Evolutionary conservation across 345 rosid species (phyloP).

Genomic region (Gossypium sturtianum): DNA sequence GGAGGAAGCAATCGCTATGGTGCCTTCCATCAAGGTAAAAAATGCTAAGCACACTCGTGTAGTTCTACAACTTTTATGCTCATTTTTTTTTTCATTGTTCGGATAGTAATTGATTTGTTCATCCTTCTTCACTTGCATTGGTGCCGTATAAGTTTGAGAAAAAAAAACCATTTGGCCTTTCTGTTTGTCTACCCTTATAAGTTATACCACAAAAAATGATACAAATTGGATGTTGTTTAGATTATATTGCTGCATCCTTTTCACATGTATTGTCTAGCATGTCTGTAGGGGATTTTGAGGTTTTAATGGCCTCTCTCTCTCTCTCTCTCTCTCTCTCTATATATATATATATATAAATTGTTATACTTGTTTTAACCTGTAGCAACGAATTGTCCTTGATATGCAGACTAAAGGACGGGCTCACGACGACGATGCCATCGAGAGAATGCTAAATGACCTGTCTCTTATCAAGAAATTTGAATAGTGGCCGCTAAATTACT

Average conservation of each 20-base stretch:
- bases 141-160: neutral
- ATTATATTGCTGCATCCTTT: neutral
- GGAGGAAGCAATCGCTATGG: conserved; percentile 98
- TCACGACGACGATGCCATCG: conserved; percentile 77
- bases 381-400: conserved; percentile 1
- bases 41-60: neutral
- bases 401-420: conserved; percentile 82
- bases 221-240: neutral
- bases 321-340: no score
- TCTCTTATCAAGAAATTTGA: conserved; percentile 88
- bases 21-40: conserved; percentile 86
- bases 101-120: neutral
- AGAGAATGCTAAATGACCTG: conserved; percentile 84
- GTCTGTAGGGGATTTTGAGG: neutral
- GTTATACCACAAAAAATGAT: neutral
- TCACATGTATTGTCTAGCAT: neutral
- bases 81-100: neutral
- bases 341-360: neutral
- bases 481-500: conserved; percentile 17
- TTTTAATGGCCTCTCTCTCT: neutral
- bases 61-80: neutral
- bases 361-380: neutral
- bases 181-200: no score
- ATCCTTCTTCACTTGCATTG: neutral
- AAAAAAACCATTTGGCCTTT: no score